phyloP scores from a whole-genome alignment of 495 filamentous ascomycete genomes.

The Penicillium maclennaniae region DNA sequence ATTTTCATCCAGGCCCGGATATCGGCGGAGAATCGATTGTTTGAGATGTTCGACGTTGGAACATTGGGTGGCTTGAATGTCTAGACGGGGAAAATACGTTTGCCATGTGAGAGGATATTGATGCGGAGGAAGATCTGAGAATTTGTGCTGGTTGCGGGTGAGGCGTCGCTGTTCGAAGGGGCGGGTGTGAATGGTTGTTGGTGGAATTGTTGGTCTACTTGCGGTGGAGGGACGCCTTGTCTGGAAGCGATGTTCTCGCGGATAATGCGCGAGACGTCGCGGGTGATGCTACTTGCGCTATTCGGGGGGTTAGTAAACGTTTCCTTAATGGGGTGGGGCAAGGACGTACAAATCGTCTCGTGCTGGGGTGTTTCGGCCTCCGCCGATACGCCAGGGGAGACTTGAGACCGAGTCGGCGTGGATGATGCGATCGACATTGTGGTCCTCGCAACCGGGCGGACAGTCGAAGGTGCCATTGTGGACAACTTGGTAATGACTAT shows the following conservation, averaged over 20 bases:
- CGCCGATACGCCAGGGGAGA: conserved; percentile 41
- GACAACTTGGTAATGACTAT: conserved; percentile 42
- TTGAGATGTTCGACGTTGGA: conserved; percentile 33
- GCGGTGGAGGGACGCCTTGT: conserved; percentile 15
- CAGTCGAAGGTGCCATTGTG: conserved; percentile 36
- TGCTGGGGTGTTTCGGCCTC: conserved; percentile 21
- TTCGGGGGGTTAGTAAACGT: conserved; percentile 7
- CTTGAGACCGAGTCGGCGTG: conserved; percentile 25
- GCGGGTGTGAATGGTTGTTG: conserved; percentile 15
- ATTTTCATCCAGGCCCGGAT: conserved; percentile 11
- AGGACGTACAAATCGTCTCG: conserved; percentile 41
- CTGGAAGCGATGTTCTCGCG: conserved; percentile 36
- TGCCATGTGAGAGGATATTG: conserved; percentile 41
- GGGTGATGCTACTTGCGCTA: conserved; percentile 43
- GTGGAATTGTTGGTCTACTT: conserved; percentile 20
- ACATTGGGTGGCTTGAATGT: conserved; percentile 34
- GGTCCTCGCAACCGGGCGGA: conserved; percentile 28
- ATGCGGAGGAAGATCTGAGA: conserved; percentile 33
- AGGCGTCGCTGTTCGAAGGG: conserved; percentile 6
- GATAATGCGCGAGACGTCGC: conserved; percentile 42
- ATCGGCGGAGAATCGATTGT: conserved; percentile 32
- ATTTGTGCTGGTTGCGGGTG: conserved; percentile 4
- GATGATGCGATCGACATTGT: conserved; percentile 36
- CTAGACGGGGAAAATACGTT: conserved; percentile 40
- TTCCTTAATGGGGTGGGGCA: neutral